Percentiles rank a stretch among this genome's conserved stretches.
phyloP scores from a whole-genome alignment of 768 basidiomycete genomes.

The Suillus cothurnatus region DNA sequence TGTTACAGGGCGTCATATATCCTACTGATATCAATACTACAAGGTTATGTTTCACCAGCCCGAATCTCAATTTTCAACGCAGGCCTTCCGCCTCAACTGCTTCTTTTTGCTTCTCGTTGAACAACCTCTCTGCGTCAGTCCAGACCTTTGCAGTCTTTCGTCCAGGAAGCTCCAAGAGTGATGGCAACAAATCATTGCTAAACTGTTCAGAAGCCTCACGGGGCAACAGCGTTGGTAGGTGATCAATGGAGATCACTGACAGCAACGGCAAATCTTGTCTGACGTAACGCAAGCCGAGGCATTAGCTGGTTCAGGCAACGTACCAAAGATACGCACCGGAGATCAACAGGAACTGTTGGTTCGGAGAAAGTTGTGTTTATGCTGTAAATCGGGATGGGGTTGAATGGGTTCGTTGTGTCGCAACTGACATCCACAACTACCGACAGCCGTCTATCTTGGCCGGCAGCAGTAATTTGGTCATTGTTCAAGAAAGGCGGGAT shows the following conservation, averaged over 20 bases:
- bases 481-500: slow-evolving; percentile 84
- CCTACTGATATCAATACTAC: background rate
- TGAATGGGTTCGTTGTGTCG: slow-evolving; percentile 98
- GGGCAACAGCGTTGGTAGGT: slow-evolving; percentile 92
- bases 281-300: slow-evolving; percentile 7
- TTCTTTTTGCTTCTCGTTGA: slow-evolving; percentile 64
- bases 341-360: slow-evolving; percentile 86
- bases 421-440: slow-evolving; percentile 98
- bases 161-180: slow-evolving; percentile 75
- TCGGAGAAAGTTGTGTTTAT: slow-evolving; percentile 93
- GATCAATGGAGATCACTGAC: slow-evolving; percentile 94
- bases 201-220: slow-evolving; percentile 98
- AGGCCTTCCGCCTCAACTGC: slow-evolving; percentile 36
- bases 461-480: slow-evolving; percentile 73
- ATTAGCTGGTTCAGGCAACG: background rate
- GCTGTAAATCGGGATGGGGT: slow-evolving; percentile 93
- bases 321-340: slow-evolving; percentile 56
- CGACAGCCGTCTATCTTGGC: slow-evolving; percentile 63
- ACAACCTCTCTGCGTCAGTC: slow-evolving; percentile 85
- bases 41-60: background rate
- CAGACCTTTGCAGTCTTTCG: slow-evolving; percentile 74
- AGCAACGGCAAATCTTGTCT: slow-evolving; percentile 68
- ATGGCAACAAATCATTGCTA: slow-evolving; percentile 83
- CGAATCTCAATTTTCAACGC: background rate
- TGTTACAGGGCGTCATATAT: background rate